Percentiles rank a stretch among this genome's conserved stretches.
Conservation (phyloP, 2,329 filamentous ascomycete species). For the Colletotrichum tofieldiae region DNA sequence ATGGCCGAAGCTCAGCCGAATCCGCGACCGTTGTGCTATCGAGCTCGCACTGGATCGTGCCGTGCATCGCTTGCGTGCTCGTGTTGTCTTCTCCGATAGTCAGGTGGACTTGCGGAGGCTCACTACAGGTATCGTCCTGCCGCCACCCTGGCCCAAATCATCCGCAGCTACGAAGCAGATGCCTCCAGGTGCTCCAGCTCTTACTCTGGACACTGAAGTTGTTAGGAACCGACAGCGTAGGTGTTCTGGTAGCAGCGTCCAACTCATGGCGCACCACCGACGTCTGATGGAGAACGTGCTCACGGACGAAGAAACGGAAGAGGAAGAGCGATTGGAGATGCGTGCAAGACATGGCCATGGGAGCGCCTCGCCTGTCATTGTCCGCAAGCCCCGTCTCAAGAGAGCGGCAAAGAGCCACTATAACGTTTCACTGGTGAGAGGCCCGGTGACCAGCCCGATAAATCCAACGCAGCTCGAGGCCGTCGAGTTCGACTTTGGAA, state of each 20-base stretch:
- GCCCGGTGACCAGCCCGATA: constrained; percentile 48
- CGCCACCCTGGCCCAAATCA: constrained; percentile 50
- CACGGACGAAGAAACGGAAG: constrained; percentile 62
- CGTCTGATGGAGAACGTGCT: constrained; percentile 57
- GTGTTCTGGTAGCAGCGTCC: constrained; percentile 66
- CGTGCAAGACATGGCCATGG: constrained; percentile 50
- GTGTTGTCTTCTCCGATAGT: constrained; percentile 78
- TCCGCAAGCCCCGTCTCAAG: constrained; percentile 60
- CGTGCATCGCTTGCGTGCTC: constrained; percentile 77
- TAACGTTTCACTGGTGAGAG: constrained; percentile 44
- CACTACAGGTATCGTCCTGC: constrained; percentile 49
- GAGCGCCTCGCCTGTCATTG: constrained; percentile 46
- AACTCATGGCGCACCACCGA: constrained; percentile 55
- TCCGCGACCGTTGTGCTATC: constrained; percentile 89
- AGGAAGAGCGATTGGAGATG: constrained; percentile 62
- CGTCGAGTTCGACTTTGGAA: constrained; percentile 45
- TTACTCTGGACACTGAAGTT: constrained; percentile 48
- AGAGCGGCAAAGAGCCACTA: constrained; percentile 58
- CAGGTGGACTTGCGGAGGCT: constrained; percentile 72
- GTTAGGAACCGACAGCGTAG: constrained; percentile 60
- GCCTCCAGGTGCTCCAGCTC: constrained; percentile 43
- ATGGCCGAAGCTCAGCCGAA: constrained; percentile 90
- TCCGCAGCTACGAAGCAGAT: constrained; percentile 40
- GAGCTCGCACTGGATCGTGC: constrained; percentile 87
- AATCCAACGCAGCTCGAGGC: constrained; percentile 46